Percentiles rank a stretch among this genome's conserved stretches.
phyloP scores from a whole-genome alignment of 2,329 filamentous ascomycete genomes.

The Penicillium concentricum region DNA sequence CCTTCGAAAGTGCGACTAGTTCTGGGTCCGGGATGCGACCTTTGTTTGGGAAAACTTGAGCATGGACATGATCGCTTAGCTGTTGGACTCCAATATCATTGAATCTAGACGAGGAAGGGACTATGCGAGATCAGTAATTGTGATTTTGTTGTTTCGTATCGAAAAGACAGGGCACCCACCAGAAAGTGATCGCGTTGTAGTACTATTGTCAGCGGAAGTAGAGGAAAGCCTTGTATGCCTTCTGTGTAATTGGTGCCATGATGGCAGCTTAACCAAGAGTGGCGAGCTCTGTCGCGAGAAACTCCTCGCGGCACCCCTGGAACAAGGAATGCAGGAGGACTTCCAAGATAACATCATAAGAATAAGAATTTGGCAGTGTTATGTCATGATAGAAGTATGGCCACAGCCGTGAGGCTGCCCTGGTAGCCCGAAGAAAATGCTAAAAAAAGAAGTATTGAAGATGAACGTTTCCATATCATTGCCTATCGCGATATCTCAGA shows the following conservation, averaged over 20 bases:
- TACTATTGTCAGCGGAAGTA: constrained; percentile 5
- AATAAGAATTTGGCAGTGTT: neutral
- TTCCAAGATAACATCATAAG: constrained; percentile 28
- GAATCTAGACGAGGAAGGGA: constrained; percentile 62
- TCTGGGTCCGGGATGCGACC: constrained; percentile 60
- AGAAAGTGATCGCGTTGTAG: constrained; percentile 24
- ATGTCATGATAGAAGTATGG: constrained; percentile 21
- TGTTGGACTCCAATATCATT: constrained; percentile 96
- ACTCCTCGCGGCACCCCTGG: constrained; percentile 30
- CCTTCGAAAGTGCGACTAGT: constrained; percentile 74
- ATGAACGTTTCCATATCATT: constrained; percentile 17
- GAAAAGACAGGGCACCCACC: constrained; percentile 20
- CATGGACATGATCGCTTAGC: constrained; percentile 76
- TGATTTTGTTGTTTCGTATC: constrained; percentile 2
- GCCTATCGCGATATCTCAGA: constrained; percentile 22
- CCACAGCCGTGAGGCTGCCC: constrained; percentile 20
- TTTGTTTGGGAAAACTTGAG: constrained; percentile 71
- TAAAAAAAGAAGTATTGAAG: neutral
- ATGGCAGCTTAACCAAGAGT: constrained; percentile 13
- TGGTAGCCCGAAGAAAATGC: neutral
- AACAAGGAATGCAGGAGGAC: constrained; percentile 30
- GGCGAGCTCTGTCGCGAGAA: constrained; percentile 26
- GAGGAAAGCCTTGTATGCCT: constrained; percentile 15
- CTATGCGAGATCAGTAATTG: constrained; percentile 26
- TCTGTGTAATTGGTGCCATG: constrained; percentile 13